A percentile compares a stretch with the other conserved stretches of the same genome.
phyloP scores from a whole-genome alignment of 352 stramenopile genomes.

The Globisporangium paroecandrum region DNA sequence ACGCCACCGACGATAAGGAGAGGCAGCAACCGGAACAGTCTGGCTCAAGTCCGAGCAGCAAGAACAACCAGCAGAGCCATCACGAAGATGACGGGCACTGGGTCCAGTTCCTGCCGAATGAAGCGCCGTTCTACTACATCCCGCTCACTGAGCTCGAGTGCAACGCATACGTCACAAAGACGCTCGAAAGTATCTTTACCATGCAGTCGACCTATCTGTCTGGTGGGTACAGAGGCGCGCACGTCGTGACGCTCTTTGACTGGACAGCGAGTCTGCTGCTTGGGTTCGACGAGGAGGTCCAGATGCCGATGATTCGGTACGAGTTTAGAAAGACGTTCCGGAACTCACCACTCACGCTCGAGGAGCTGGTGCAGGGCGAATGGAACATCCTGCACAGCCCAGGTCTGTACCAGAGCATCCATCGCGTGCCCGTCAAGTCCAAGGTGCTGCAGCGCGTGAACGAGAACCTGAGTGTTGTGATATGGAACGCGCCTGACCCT shows the following conservation, averaged over 20 bases:
- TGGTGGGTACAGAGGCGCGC: background rate
- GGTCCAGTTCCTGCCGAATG: constrained; percentile 11
- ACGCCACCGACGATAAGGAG: background rate
- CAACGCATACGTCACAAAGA: constrained; percentile 7
- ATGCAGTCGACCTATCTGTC: background rate
- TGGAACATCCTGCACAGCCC: constrained; percentile 14
- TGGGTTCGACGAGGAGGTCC: background rate
- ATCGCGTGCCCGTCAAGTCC: constrained; percentile 8
- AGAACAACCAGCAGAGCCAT: background rate
- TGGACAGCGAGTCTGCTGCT: background rate
- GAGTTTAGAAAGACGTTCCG: constrained; percentile 15
- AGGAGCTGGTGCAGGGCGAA: background rate
- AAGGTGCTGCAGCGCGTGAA: constrained; percentile 9
- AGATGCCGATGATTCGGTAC: constrained; percentile 5
- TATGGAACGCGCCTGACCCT: constrained; percentile 11
- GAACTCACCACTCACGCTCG: background rate
- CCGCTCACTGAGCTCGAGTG: constrained; percentile 31
- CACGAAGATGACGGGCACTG: background rate
- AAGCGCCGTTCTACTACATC: constrained; percentile 35
- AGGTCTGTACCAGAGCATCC: constrained; percentile 6
- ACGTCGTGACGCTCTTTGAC: background rate
- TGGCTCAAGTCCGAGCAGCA: background rate
- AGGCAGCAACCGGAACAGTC: background rate
- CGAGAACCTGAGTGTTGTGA: constrained; percentile 10
- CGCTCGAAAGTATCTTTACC: background rate